phyloP scores from a whole-genome alignment of 306 rosid genomes.

The Cicer pinnatifidum region DNA sequence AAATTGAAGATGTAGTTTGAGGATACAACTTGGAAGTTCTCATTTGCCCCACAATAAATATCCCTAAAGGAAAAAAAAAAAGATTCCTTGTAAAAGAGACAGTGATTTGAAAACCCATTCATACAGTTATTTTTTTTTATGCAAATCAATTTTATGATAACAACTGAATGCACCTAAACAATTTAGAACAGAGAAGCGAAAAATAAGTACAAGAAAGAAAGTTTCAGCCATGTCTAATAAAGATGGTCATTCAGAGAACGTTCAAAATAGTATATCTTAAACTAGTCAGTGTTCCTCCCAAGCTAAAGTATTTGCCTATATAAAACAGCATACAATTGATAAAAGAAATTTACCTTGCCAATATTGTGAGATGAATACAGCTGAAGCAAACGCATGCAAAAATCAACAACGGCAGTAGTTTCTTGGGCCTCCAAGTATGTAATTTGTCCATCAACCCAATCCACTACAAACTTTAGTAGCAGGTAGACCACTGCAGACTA shows the following conservation, averaged over 20 bases:
- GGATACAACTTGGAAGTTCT: conserved; percentile 10
- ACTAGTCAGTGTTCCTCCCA: conserved; percentile 12
- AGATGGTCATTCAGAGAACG: conserved; percentile 24
- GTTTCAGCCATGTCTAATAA: neutral
- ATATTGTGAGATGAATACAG: conserved; percentile 89
- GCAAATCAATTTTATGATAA: conserved; percentile 32
- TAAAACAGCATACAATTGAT: conserved; percentile 17
- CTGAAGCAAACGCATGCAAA: conserved; percentile 91
- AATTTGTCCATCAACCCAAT: conserved; percentile 97
- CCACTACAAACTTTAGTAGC: conserved; percentile 90
- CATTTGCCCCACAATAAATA: neutral
- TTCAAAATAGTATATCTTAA: conserved; percentile 29
- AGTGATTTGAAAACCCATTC: neutral
- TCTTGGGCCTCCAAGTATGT: conserved; percentile 81
- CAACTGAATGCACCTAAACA: conserved; percentile 28
- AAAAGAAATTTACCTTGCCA: conserved; percentile 74
- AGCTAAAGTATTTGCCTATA: conserved; percentile 8
- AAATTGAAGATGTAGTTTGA: conserved; percentile 32
- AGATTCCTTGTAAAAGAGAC: neutral
- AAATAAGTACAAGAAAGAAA: conserved; percentile 32
- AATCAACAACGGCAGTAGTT: conserved; percentile 73
- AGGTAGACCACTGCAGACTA: conserved; percentile 95
- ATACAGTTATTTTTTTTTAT: neutral
- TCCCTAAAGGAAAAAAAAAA: neutral
- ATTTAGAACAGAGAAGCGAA: conserved; percentile 14